Percentiles rank a stretch among this genome's conserved stretches.
phyloP scores from a whole-genome alignment of 2,329 filamentous ascomycete genomes.

The Verticillium alfalfae region DNA sequence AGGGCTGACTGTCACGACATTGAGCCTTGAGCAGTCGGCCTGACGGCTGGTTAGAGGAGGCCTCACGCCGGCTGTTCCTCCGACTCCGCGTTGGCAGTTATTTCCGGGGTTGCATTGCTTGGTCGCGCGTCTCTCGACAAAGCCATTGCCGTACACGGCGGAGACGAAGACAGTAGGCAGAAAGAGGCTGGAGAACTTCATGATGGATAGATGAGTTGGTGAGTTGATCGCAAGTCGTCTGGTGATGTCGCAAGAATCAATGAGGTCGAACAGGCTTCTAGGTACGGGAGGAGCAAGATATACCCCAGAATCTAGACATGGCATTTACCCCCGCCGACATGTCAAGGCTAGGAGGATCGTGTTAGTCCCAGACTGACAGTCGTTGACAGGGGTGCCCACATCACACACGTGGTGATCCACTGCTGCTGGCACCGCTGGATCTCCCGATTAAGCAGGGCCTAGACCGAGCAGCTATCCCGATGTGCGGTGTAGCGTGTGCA shows the following conservation, averaged over 20 bases:
- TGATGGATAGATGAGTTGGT: not conserved
- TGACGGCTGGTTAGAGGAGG: not conserved
- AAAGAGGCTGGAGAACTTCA: not conserved
- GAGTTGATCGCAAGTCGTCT: not conserved
- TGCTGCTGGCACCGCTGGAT: not conserved
- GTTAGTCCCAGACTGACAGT: not conserved
- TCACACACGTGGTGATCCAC: not conserved
- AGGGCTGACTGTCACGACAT: not conserved
- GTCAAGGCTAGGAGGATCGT: not conserved
- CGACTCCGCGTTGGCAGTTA: constrained; percentile 5
- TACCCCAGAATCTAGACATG: not conserved
- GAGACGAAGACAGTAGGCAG: not conserved
- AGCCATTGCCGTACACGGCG: not conserved
- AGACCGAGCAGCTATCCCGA: not conserved
- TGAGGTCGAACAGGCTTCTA: not conserved
- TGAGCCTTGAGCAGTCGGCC: not conserved
- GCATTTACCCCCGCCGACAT: not conserved
- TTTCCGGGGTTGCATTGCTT: constrained; percentile 1
- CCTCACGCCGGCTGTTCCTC: not conserved
- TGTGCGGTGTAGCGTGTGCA: not conserved
- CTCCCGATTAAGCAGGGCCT: not conserved
- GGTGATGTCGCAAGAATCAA: no score
- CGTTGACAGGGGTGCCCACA: not conserved
- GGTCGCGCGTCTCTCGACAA: not conserved
- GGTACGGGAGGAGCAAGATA: not conserved